Percentiles rank a stretch among this genome's conserved stretches.
Conservation (phyloP, 495 filamentous ascomycete species). For the Halenospora varia region DNA sequence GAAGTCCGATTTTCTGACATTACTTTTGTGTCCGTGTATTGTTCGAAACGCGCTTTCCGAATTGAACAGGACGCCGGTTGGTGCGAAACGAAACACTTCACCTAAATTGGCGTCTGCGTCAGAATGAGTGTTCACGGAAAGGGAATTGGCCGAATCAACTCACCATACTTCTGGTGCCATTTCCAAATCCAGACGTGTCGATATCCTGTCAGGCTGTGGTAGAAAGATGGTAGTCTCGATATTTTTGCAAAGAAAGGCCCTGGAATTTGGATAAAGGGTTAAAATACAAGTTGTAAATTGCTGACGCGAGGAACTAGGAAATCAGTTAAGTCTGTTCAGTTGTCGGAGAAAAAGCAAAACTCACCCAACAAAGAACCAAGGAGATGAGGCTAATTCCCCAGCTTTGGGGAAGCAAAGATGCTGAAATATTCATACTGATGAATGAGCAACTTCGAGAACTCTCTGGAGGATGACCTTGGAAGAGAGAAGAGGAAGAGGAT, state of each 20-base stretch:
- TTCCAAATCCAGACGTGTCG: conserved; percentile 53
- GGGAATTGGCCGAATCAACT: conserved; percentile 17
- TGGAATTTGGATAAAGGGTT: conserved; percentile 60
- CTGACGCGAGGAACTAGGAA: neutral
- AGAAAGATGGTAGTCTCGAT: conserved; percentile 48
- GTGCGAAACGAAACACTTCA: too few relatives aligned
- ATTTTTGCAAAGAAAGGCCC: conserved; percentile 54
- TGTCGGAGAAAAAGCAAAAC: neutral
- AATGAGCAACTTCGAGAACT: too few relatives aligned
- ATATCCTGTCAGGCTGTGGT: conserved; percentile 54
- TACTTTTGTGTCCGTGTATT: too few relatives aligned
- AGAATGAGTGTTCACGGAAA: conserved; percentile 23
- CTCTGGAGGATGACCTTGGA: too few relatives aligned
- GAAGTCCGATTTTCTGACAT: too few relatives aligned
- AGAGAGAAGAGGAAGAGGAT: too few relatives aligned
- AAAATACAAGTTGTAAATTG: conserved; percentile 49
- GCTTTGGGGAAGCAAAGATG: too few relatives aligned
- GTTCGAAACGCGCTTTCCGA: too few relatives aligned
- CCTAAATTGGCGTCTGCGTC: neutral
- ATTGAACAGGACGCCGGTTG: too few relatives aligned
- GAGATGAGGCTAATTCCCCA: too few relatives aligned
- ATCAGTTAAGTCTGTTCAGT: too few relatives aligned
- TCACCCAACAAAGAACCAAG: neutral
- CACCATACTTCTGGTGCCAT: conserved; percentile 53
- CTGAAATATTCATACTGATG: too few relatives aligned